Base-by-base conservation (phyloP, 2,329 filamentous ascomycete genomes). In the Zelopaecilomyces penicillatus region DNA sequence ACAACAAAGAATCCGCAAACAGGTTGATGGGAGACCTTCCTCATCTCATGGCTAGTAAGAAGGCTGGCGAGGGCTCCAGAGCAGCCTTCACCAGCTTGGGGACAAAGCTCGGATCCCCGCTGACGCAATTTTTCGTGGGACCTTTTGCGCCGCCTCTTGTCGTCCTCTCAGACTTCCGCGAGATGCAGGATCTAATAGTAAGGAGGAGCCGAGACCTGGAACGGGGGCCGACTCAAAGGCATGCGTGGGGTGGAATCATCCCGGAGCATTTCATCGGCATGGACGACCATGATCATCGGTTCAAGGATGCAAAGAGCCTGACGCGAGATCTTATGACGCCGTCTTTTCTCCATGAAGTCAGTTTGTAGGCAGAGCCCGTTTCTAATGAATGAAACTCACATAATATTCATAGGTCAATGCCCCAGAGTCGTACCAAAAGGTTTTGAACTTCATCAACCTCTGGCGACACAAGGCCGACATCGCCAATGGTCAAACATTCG, bases 241-340 rank as follows among this genome's bases (percentile, higher is more conserved):
- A 43, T 6, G 35, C 39, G 5, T 37, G 37, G 19, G 39, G 39
- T 39, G 42, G 42, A 8, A 43, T 43, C 9, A 11, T 43, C 19
- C 42, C 42, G 39, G 42, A 43, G 42, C 42, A 43, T 12, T 37
- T 37, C 30, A 43, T 43, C n/a, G 35, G 39, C 32, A 37, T 43
- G 11, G 19, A 19, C 19, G 19, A 19, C 19, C 19, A 19, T 19
- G 19, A 19, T 19, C 19, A 19, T 19, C 19, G 19, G 19, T 19
- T 19, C 19, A 19, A 19, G 19, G 19, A 19, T 19, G 19, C 19
- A 19, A 19, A 19, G 19, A 19, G 19, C 19, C 19, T 19, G 19
- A 19, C 19, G 19, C 19, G 19, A 19, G 19, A 19, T 19, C 19
- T 19, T 19, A 19, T 19, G 19, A 19, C 19, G 19, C 19, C 19